Evolutionary conservation across 441 rosid genomes (phyloP), one percentile per base, ranked within the genome.

Genomic region (Oxalis stricta): DNA sequence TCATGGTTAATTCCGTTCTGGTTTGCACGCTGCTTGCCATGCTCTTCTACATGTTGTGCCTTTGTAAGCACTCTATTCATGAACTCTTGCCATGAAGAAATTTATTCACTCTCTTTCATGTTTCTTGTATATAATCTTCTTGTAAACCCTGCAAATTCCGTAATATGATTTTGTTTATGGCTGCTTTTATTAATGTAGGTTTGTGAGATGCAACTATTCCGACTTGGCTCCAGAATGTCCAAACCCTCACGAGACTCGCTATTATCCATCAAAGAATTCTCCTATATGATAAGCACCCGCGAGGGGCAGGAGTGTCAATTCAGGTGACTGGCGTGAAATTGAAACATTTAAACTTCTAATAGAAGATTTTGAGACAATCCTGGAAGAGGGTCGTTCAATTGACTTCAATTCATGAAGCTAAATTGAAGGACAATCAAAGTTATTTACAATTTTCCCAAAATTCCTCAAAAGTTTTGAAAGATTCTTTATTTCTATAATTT

Each of bases 161-260:
- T 18, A 20, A n/a, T 10, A 7, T 10, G 15, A 10, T n/a, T 34
- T 9, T 30, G 37, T 34, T 3, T 33, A 40, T 56, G 53, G 57
- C 51, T 45, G 29, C 50, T 50, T 36, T 42, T 3, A 10, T 52
- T 22, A 51, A 22, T 60, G 56, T 63, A 85, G 96, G 60, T 82
- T 51, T 47, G 52, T 82, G 45, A 71, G 75, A 49, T 89, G 95
- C 77, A 85, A 76, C 75, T 68, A 59, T 45, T 76, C 94, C 17
- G 96, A 89, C 74, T 57, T 89, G 68, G 92, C 96, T 60, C 84
- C 98, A n/a, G 96, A 89, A 50, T 89, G 98, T 65, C 73, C 88
- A 24, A 69, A 77, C 56, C 84, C 79, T 11, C 59, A 55, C 43
- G 95, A 79, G 44, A 18, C 64, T 21, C 68, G 82, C 23, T 78